Evolutionary conservation across 495 filamentous ascomycete species (phyloP).

Genomic region (Talaromyces liani): DNA sequence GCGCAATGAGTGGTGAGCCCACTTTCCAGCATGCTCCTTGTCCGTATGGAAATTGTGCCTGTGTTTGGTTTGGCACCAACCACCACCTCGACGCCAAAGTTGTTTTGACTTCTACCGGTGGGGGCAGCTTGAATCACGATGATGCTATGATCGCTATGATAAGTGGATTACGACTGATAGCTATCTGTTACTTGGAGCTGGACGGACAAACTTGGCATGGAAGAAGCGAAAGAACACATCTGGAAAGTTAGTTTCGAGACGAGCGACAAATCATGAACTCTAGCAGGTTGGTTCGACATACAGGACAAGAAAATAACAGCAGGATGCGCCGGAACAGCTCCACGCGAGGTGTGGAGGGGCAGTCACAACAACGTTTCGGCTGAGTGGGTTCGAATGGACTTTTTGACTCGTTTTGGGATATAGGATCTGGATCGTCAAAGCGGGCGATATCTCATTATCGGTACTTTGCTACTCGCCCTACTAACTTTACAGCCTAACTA

Average conservation of each 20-base stretch:
- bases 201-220: neutral
- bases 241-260: neutral
- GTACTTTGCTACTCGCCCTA: neutral
- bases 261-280: constrained; percentile 1
- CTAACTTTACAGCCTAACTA: neutral
- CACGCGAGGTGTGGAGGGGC: constrained; percentile 13
- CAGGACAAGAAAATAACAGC: neutral
- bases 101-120: neutral
- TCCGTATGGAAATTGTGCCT: constrained; percentile 20
- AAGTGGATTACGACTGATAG: neutral
- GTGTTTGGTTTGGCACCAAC: constrained; percentile 24
- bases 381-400: constrained; percentile 15
- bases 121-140: neutral
- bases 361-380: neutral
- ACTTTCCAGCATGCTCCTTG: neutral
- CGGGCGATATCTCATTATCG: neutral
- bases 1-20: neutral
- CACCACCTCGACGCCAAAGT: neutral
- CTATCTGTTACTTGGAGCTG: neutral
- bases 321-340: neutral
- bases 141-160: neutral
- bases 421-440: constrained; percentile 10
- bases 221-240: neutral
- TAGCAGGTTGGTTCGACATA: neutral
- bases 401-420: constrained; percentile 26